Conservation (phyloP, 2,329 filamentous ascomycete species). For the Sordariomycetes sp. region DNA sequence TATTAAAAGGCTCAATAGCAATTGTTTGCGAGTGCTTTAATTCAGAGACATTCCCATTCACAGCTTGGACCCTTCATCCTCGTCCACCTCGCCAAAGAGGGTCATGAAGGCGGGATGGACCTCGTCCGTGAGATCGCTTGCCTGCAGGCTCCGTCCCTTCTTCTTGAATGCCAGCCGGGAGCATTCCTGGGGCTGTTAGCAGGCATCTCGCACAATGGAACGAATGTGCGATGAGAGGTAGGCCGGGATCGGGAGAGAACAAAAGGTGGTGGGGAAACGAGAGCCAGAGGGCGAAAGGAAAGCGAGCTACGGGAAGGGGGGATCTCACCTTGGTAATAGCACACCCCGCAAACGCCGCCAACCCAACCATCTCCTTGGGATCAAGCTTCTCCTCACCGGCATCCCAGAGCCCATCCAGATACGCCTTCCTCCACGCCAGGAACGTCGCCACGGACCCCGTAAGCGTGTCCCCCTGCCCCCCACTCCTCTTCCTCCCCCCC, state of each 20-base stretch:
- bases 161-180: constrained; percentile 77
- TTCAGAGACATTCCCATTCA: constrained; percentile 9
- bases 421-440: constrained; percentile 76
- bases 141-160: constrained; percentile 78
- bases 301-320: background rate
- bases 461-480: constrained; percentile 89
- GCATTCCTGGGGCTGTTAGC: constrained; percentile 42
- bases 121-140: constrained; percentile 84
- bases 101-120: constrained; percentile 71
- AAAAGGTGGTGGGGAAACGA: background rate
- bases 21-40: background rate
- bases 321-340: constrained; percentile 64
- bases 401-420: constrained; percentile 71
- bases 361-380: constrained; percentile 49
- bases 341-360: constrained; percentile 79
- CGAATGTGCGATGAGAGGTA: background rate
- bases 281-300: background rate
- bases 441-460: constrained; percentile 84
- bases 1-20: background rate
- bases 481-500: constrained; percentile 80
- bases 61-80: constrained; percentile 20
- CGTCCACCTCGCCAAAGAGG: constrained; percentile 60
- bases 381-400: constrained; percentile 30
- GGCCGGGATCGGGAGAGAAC: background rate
- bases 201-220: background rate